Evolutionary conservation across 805 yeast species (phyloP), one percentile per base, ranked within the genome.

Genomic region (Pichia gijzeniarum): DNA sequence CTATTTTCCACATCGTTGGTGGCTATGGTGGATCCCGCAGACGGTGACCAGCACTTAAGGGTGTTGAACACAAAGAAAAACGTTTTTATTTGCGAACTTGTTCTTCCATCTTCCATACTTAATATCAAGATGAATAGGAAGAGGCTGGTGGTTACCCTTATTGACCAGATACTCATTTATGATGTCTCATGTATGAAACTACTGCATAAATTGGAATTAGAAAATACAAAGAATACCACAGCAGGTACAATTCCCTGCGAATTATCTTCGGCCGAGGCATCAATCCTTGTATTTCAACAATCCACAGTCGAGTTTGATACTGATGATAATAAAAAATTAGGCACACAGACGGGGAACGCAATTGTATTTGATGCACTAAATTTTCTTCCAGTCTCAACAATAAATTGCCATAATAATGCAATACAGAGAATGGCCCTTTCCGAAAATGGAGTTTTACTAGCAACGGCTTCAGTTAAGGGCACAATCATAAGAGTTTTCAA

Each of bases 141-240:
- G 54, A 69, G 97, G 38, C 71, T 91, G 52, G 73, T 87, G 28
- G 93, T 90, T 16, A 78, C 85, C 5, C 68, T 91, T 43, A 71
- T 78, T 41, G 91, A 87, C 49, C 95, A 90, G 63, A 78, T 93
- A 9, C 85, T 80, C 60, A 77, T 91, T 39, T 93, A 91, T 67
- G 97, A 91, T 62, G 82, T 91, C 50, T 79, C 93, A 47, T 86
- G 95, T 61, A 89, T 91, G 82, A 80, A 85, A 57, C 74, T 90
- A 21, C 61, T 91, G 35, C 85, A 80, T 56, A 81, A 83, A 1
- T 74, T 84, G 31, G 88, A 84, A 40, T 30, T 45, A n/a, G 16
- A 30, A 72, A 74, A 50, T 44, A 12, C 25, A 34, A 21, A 21
- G 18, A 10, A 16, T 8, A 35, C 16, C 14, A 12, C 36, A 16